Conservation (phyloP, 2,329 filamentous ascomycete species). For the Metarhizium album region DNA sequence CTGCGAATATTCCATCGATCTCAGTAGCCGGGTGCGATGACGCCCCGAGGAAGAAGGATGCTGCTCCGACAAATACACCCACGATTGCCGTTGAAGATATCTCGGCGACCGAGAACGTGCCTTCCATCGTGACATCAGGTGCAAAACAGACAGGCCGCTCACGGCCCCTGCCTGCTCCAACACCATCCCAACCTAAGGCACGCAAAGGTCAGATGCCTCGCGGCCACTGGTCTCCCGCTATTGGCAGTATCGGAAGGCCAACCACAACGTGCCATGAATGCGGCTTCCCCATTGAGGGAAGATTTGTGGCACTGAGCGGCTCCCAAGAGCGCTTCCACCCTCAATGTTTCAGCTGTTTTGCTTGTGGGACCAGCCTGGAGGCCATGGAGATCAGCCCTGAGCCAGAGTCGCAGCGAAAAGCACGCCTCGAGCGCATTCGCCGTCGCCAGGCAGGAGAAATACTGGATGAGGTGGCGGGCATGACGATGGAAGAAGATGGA, state of each 20-base stretch:
- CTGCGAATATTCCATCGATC: slow-evolving; percentile 24
- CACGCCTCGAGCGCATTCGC: slow-evolving; percentile 63
- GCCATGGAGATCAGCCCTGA: slow-evolving; percentile 95
- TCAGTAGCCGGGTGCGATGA: slow-evolving; percentile 21
- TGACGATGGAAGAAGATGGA: slow-evolving; percentile 59
- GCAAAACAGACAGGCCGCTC: slow-evolving; percentile 18
- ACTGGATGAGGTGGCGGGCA: slow-evolving; percentile 50
- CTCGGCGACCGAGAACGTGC: slow-evolving; percentile 26
- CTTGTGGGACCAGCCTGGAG: slow-evolving; percentile 80
- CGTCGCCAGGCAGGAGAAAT: slow-evolving; percentile 47
- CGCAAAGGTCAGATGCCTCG: slow-evolving; percentile 30
- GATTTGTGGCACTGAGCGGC: slow-evolving; percentile 76
- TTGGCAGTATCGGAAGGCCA: slow-evolving; percentile 33
- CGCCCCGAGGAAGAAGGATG: slow-evolving; percentile 6
- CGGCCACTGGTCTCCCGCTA: slow-evolving; percentile 50
- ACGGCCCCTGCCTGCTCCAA: slow-evolving; percentile 35
- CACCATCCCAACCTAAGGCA: slow-evolving; percentile 20
- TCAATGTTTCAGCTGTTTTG: slow-evolving; percentile 81
- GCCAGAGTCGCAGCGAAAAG: slow-evolving; percentile 58
- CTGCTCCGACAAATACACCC: slow-evolving; percentile 35
- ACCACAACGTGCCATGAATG: slow-evolving; percentile 79
- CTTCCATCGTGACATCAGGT: slow-evolving; percentile 37
- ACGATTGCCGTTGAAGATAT: slow-evolving; percentile 33
- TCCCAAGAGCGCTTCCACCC: slow-evolving; percentile 73
- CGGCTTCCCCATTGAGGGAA: slow-evolving; percentile 72